Evolutionary conservation across 2,329 filamentous ascomycete genomes (phyloP).

Genomic region (Penicillium sp.): DNA sequence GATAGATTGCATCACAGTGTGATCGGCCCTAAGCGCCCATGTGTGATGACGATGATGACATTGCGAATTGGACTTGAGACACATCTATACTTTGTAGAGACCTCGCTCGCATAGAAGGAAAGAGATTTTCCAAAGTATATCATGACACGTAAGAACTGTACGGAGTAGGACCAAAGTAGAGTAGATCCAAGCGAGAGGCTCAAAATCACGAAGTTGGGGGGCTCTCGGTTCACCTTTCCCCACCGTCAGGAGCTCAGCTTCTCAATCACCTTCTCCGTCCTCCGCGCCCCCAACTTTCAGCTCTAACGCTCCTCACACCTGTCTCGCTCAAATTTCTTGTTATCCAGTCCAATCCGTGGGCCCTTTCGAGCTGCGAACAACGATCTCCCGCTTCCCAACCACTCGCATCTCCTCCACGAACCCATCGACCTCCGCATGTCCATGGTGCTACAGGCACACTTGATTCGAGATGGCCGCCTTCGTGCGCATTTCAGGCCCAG

Average conservation of each 20-base stretch:
- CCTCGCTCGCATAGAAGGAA: background rate
- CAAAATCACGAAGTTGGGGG: background rate
- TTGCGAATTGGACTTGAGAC: background rate
- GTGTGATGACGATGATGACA: slow-evolving; percentile 13
- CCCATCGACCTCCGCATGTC: slow-evolving; percentile 31
- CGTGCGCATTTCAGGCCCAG: slow-evolving; percentile 94
- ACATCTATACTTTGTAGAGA: background rate
- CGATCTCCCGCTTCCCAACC: slow-evolving; percentile 14
- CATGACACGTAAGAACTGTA: background rate
- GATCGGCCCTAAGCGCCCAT: slow-evolving; percentile 2
- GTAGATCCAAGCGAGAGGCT: background rate
- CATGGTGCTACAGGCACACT: slow-evolving; percentile 43
- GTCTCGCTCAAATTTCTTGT: background rate
- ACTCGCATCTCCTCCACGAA: slow-evolving; percentile 30
- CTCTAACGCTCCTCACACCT: background rate
- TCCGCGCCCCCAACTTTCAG: background rate
- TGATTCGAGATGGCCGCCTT: slow-evolving; percentile 66
- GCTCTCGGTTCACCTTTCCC: slow-evolving; percentile 4
- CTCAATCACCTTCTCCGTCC: slow-evolving; percentile 1
- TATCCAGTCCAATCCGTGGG: background rate
- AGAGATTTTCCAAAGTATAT: no score
- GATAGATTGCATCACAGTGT: background rate
- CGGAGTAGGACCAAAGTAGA: background rate
- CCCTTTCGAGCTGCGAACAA: slow-evolving; percentile 32
- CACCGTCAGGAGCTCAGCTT: slow-evolving; percentile 12